phyloP scores from a whole-genome alignment of 331 rosid genomes.

The Spiraea crenata region DNA sequence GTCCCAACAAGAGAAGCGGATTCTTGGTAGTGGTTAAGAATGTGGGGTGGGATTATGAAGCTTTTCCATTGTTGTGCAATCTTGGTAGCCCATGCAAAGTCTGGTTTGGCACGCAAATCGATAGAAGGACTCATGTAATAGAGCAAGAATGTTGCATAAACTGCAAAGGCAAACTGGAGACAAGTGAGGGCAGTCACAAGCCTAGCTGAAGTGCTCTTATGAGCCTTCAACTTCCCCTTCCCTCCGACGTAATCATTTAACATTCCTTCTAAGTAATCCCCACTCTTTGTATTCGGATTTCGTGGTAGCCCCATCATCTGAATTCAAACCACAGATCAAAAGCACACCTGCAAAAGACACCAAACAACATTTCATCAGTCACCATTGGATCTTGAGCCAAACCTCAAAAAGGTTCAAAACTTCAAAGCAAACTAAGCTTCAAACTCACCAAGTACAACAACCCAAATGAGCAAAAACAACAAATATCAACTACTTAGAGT shows the following conservation, averaged over 20 bases:
- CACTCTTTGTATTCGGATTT: slow-evolving; percentile 40
- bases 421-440: background rate
- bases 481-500: background rate
- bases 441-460: slow-evolving; percentile 24
- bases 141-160: slow-evolving; percentile 64
- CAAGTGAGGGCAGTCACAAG: slow-evolving; percentile 76
- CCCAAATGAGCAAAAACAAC: slow-evolving; percentile 4
- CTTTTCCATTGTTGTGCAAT: slow-evolving; percentile 78
- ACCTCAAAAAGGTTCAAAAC: background rate
- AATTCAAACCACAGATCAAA: background rate
- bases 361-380: background rate
- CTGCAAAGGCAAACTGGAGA: slow-evolving; percentile 80
- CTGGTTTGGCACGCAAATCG: slow-evolving; percentile 70
- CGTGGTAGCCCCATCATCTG: slow-evolving; percentile 50
- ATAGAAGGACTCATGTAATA: slow-evolving; percentile 86
- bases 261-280: slow-evolving; percentile 86
- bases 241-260: slow-evolving; percentile 68
- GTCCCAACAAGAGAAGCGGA: slow-evolving; percentile 47
- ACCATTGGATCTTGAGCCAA: background rate
- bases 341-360: slow-evolving; percentile 33
- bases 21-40: slow-evolving; percentile 56
- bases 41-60: slow-evolving; percentile 62
- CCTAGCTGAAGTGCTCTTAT: slow-evolving; percentile 40
- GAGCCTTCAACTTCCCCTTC: slow-evolving; percentile 54
- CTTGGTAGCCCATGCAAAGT: slow-evolving; percentile 68